Evolutionary conservation across 2,329 filamentous ascomycete genomes (phyloP), one percentile per base, ranked within the genome.

Genomic region (Arthrobotrys megalospora): DNA sequence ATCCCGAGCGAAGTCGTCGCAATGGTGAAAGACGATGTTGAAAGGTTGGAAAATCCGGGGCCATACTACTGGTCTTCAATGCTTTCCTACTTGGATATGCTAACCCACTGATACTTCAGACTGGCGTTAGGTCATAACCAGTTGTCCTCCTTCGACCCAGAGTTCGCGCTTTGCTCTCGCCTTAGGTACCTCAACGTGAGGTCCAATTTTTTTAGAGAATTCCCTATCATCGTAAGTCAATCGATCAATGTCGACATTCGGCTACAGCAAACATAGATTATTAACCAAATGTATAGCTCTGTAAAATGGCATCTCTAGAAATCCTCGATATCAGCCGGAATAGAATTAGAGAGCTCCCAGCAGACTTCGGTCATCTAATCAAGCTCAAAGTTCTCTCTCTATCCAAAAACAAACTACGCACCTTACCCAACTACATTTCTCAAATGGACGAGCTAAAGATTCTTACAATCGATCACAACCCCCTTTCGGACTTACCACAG

Each of bases 1-100:
- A 85, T 88, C 71, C 87, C 87, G 0, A 85, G 86, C 68, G 84
- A 86, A 41, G 86, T 88, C 32, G 85, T 87, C 11, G 86, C 87
- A 81, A 84, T 87, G 53, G 86, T 88, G 73, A 87, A 87, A 81
- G 84, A 87, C 81, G 86, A 88, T 80, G 87, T 88, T 53, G 87
- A 87, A 82, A 84, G 86, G 86, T 87, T 81, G 78, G 83, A 81
- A 41, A 6, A 14, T 41, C 58, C 45, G 12, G 19, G n/a, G 50
- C 32, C 36, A 63, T 24, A 24, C 14, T 38, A 45, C 28, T 47
- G 34, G 6, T 32, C 48, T 48, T 34, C 16, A 3, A 41, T 12
- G 50, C 34, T 45, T 55, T 73, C 38, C 14, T 24, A n/a, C 16
- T 7, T 47, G 32, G 58, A 71, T 52, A 34, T 63, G 38, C 62